Percentiles rank a stretch among this genome's conserved stretches.
Evolutionary conservation across 1,284 basidiomycete species (phyloP).

Genomic region (Melampsora larici-populina): DNA sequence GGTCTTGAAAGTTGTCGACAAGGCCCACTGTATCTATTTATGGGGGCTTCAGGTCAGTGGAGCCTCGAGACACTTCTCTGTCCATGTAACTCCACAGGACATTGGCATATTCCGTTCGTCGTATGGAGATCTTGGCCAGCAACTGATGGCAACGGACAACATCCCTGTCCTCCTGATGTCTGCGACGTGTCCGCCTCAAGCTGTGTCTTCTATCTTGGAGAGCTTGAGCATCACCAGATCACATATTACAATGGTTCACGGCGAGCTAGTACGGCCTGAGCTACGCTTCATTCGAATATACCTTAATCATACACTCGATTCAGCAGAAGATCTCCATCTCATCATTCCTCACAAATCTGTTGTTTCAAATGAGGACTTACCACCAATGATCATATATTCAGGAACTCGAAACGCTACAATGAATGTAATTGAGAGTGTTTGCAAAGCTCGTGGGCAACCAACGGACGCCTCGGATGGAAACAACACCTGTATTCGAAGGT

Average conservation of each 20-base stretch:
- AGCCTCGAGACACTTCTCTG: neutral
- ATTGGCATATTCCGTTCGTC: neutral
- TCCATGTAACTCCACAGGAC: neutral
- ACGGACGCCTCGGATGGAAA: neutral
- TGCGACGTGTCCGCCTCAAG: neutral
- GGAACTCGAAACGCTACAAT: neutral
- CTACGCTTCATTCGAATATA: neutral
- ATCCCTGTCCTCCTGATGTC: neutral
- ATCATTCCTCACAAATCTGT: neutral
- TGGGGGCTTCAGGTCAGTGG: conserved; percentile 4
- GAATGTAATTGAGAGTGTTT: neutral
- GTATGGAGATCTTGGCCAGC: too few species aligned
- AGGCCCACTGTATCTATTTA: conserved; percentile 2
- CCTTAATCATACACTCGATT: neutral
- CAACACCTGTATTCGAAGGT: neutral
- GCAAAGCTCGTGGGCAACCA: neutral
- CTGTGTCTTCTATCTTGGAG: neutral
- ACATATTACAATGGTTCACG: neutral
- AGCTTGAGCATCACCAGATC: neutral
- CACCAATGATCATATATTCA: neutral
- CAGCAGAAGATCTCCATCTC: neutral
- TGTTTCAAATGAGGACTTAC: neutral
- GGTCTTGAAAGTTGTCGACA: conserved; percentile 1
- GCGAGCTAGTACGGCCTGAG: neutral
- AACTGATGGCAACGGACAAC: neutral